These are phyloP conservation scores for Boletellus ananiceps DNA, from an alignment of 768 basidiomycete genomes.

Conservation along the genomic window DNA sequence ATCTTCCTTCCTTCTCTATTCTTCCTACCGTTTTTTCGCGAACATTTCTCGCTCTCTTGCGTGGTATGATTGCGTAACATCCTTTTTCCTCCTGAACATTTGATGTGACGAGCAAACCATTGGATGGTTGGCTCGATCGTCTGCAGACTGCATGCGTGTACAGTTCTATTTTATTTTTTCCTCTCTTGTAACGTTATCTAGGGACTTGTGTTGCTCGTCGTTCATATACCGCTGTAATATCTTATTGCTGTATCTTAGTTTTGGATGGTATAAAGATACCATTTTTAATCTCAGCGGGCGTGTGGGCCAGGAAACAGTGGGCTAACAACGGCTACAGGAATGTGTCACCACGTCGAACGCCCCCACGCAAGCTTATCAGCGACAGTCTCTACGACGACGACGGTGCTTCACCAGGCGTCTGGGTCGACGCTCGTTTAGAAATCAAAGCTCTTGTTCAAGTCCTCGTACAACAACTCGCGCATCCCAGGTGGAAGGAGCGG, in stretches of 20 bases:
- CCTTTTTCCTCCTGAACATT: background rate
- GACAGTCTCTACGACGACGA: too few relatives aligned
- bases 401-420: too few relatives aligned
- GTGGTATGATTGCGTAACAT: too few relatives aligned
- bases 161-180: background rate
- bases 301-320: background rate
- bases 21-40: too few relatives aligned
- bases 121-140: background rate
- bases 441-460: slow-evolving; percentile 84
- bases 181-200: background rate
- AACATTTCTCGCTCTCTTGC: too few relatives aligned
- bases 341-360: too few relatives aligned
- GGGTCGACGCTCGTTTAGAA: slow-evolving; percentile 8
- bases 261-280: background rate
- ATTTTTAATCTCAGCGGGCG: background rate
- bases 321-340: background rate
- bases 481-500: slow-evolving; percentile 88
- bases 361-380: too few relatives aligned
- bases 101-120: background rate
- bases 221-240: slow-evolving; percentile 22
- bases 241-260: slow-evolving; percentile 19
- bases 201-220: slow-evolving; percentile 6
- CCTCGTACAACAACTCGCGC: slow-evolving; percentile 78
- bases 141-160: background rate
- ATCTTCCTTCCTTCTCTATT: background rate